Conservation (phyloP, 73 alveolate genomes). For the Durusdinium trenchii region DNA sequence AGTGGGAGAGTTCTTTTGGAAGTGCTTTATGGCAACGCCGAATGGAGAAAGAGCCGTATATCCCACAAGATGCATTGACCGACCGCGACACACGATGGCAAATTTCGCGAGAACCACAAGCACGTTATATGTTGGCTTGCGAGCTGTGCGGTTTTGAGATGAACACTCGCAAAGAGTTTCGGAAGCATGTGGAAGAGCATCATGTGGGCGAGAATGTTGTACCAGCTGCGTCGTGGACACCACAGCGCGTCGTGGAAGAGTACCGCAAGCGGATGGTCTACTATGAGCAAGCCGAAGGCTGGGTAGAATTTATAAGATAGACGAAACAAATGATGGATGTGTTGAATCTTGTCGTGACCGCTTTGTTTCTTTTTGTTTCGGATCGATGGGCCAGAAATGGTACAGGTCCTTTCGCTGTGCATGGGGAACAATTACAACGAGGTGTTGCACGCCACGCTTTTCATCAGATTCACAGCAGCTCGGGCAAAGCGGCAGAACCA, state of each 20-base stretch:
- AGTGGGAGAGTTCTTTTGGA: not conserved
- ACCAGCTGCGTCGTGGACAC: not conserved
- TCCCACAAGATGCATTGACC: not conserved
- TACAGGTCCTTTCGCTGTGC: not conserved
- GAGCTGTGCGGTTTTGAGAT: not conserved
- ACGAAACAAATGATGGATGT: not conserved
- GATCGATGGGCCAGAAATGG: not conserved
- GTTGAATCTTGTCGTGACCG: not conserved
- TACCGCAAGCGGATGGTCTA: slow-evolving; percentile 29
- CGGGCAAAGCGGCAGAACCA: not conserved
- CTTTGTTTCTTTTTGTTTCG: not conserved
- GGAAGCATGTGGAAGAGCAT: not conserved
- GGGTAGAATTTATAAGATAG: not conserved
- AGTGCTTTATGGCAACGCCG: not conserved
- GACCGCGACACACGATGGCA: not conserved
- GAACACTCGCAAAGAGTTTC: not conserved
- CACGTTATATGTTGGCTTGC: not conserved
- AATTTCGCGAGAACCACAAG: not conserved
- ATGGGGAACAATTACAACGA: not conserved
- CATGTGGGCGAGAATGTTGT: not conserved
- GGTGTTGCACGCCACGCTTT: not conserved
- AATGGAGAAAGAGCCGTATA: not conserved
- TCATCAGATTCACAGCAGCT: not conserved
- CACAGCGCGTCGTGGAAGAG: not conserved
- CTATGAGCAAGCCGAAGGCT: not conserved